These are phyloP conservation scores for Phytophthora vignae DNA, from an alignment of 352 stramenopile genomes.

Conservation along the genomic window DNA sequence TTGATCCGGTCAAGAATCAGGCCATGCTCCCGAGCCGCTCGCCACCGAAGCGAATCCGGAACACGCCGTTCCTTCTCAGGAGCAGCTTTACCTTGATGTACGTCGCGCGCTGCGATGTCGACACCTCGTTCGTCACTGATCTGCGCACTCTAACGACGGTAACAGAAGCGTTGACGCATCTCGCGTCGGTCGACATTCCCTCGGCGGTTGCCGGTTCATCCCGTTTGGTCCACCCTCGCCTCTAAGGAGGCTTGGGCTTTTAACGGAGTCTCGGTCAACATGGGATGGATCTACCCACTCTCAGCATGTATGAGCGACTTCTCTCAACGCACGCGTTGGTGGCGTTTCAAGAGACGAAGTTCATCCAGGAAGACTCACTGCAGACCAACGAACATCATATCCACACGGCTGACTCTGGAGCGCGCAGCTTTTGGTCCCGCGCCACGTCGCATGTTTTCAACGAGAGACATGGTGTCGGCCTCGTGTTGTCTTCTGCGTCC, in stretches of 20 bases:
- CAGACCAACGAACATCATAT: constrained; percentile 22
- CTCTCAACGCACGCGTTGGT: constrained; percentile 21
- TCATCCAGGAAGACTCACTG: constrained; percentile 25
- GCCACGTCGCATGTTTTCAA: constrained; percentile 20
- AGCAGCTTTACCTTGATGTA: constrained; percentile 3
- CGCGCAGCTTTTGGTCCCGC: constrained; percentile 26
- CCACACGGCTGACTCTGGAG: constrained; percentile 17
- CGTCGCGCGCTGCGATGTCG: neutral
- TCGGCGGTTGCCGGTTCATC: neutral
- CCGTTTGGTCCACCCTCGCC: constrained; percentile 10
- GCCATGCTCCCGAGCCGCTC: neutral
- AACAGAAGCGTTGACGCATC: neutral
- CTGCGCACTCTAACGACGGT: neutral
- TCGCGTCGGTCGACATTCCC: neutral
- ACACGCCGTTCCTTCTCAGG: constrained; percentile 12
- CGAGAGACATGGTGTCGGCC: constrained; percentile 10
- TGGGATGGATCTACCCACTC: constrained; percentile 4
- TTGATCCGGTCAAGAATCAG: constrained; percentile 21
- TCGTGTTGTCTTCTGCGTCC: constrained; percentile 20
- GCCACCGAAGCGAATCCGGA: neutral
- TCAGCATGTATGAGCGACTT: constrained; percentile 12
- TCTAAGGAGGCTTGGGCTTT: constrained; percentile 20
- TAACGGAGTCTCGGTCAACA: constrained; percentile 25
- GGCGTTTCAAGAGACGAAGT: constrained; percentile 28
- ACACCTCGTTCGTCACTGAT: neutral